These are phyloP conservation scores for Orbilia quercus DNA, from an alignment of 2,329 filamentous ascomycete species.

Conservation along the genomic window DNA sequence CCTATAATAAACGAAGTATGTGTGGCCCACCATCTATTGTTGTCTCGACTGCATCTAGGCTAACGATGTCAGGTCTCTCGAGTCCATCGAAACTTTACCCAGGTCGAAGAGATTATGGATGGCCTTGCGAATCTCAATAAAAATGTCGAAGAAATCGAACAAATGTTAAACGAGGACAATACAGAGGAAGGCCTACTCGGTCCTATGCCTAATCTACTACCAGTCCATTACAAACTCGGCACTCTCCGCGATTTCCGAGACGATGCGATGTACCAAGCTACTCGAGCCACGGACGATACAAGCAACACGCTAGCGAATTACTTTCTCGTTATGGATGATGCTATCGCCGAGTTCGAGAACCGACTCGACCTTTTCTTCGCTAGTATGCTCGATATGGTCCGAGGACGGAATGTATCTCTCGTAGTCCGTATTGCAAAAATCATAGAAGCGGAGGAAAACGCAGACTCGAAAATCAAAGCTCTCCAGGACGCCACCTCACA, in stretches of 20 bases:
- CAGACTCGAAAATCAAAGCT: conserved; percentile 88
- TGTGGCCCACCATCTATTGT: not conserved
- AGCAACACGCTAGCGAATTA: conserved; percentile 88
- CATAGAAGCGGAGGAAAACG: conserved; percentile 95
- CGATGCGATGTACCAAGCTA: conserved; percentile 96
- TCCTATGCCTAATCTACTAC: conserved; percentile 89
- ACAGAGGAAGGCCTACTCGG: conserved; percentile 67
- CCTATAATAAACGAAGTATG: conserved; percentile 81
- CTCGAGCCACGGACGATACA: conserved; percentile 78
- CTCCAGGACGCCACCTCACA: conserved; percentile 94
- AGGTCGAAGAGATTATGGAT: conserved; percentile 90
- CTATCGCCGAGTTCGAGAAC: conserved; percentile 94
- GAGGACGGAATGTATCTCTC: conserved; percentile 85
- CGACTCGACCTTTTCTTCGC: conserved; percentile 89
- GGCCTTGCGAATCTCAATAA: conserved; percentile 89
- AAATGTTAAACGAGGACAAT: conserved; percentile 84
- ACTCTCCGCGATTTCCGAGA: conserved; percentile 92
- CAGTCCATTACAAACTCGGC: conserved; percentile 91
- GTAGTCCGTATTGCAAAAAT: conserved; percentile 92
- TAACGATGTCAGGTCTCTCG: conserved; percentile 71
- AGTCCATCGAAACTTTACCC: conserved; percentile 95
- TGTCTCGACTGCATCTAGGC: conserved; percentile 1
- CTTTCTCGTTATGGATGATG: conserved; percentile 85
- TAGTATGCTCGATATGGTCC: conserved; percentile 87
- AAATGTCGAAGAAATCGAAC: conserved; percentile 79